phyloP scores from a whole-genome alignment of 129 eudicot genomes.

The Solidago caesia region DNA sequence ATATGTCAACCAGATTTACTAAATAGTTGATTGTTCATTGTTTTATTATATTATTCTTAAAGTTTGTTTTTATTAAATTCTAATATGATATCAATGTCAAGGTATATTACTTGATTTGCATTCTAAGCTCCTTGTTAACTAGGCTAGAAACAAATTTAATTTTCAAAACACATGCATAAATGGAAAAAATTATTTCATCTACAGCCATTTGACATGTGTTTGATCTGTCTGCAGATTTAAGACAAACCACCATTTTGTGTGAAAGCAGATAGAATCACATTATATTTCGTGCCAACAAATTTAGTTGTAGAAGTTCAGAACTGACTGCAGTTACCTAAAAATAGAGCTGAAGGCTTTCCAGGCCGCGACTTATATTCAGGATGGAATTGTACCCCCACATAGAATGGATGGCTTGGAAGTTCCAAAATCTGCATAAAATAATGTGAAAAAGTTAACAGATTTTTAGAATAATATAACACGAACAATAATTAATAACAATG shows the following conservation, averaged over 20 bases:
- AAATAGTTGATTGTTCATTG: neutral
- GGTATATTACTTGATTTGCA: too few relatives aligned
- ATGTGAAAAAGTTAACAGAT: neutral
- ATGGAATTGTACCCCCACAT: conserved; percentile 96
- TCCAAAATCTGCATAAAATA: conserved; percentile 63
- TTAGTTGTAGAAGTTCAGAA: neutral
- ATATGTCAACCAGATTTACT: neutral
- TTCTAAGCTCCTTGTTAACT: too few relatives aligned
- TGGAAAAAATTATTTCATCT: too few relatives aligned
- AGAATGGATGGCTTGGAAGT: conserved; percentile 74
- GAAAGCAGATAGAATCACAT: neutral
- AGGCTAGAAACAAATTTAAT: too few relatives aligned
- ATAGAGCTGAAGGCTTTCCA: conserved; percentile 84
- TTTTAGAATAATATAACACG: neutral
- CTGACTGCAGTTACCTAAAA: conserved; percentile 56
- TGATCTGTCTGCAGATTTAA: too few relatives aligned
- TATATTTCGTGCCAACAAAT: neutral
- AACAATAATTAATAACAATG: neutral
- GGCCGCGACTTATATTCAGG: conserved; percentile 98
- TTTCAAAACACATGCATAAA: too few relatives aligned
- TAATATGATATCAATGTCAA: too few relatives aligned
- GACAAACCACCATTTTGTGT: neutral
- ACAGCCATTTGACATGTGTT: too few relatives aligned
- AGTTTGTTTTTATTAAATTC: too few relatives aligned
- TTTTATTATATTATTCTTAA: too few relatives aligned